These are phyloP conservation scores for Ashbya aceris DNA, from an alignment of 1,139 yeast species.

Conservation along the genomic window DNA sequence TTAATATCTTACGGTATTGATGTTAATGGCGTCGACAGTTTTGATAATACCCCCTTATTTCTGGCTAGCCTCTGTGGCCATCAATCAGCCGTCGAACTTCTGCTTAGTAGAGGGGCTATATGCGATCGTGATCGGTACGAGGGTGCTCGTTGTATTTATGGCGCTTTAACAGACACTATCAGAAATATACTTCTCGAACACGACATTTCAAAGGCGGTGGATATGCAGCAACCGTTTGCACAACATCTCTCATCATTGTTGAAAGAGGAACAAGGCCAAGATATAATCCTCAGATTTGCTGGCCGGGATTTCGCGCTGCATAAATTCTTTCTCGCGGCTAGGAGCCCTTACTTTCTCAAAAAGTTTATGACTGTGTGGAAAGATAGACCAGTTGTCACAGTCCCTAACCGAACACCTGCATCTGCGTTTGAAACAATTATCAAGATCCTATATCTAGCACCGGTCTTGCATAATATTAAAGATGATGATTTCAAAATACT, in stretches of 20 bases:
- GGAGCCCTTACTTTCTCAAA: constrained; percentile 30
- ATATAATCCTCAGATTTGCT: constrained; percentile 32
- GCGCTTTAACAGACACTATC: constrained; percentile 65
- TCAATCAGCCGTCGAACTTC: constrained; percentile 46
- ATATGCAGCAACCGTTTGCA: constrained; percentile 65
- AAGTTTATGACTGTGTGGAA: constrained; percentile 22
- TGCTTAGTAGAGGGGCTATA: constrained; percentile 59
- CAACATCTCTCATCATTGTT: constrained; percentile 54
- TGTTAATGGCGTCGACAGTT: constrained; percentile 55
- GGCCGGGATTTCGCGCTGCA: constrained; percentile 22
- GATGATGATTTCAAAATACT: constrained; percentile 29
- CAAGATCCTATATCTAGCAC: constrained; percentile 45
- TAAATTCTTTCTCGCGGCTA: constrained; percentile 33
- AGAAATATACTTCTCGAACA: constrained; percentile 48
- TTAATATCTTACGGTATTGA: constrained; percentile 48
- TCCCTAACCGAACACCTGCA: constrained; percentile 18
- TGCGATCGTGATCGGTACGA: constrained; percentile 74
- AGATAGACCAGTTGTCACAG: constrained; percentile 10
- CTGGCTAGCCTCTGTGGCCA: constrained; percentile 73
- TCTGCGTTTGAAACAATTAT: constrained; percentile 36
- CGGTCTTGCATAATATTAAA: constrained; percentile 32
- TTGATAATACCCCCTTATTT: constrained; percentile 67
- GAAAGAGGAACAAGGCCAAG: constrained; percentile 33
- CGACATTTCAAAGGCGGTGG: constrained; percentile 66
- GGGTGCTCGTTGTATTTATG: constrained; percentile 76